Evolutionary conservation across 805 yeast species (phyloP).

Genomic region (Yamadazyma paraphyllophila): DNA sequence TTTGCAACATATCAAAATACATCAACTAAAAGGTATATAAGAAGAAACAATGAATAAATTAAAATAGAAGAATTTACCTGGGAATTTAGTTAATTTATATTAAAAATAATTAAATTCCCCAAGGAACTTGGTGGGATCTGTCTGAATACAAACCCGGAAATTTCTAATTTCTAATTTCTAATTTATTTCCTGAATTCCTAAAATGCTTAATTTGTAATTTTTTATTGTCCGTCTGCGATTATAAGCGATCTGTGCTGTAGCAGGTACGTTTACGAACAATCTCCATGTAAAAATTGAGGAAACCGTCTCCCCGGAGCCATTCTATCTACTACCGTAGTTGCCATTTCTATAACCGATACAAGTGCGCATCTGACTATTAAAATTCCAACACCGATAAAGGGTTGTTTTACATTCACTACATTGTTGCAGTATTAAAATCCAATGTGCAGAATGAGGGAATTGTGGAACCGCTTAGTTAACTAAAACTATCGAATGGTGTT

Average conservation of each 20-base stretch:
- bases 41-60: background rate
- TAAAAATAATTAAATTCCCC: constrained; percentile 1
- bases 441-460: too few species aligned
- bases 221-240: background rate
- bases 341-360: background rate
- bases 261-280: too few species aligned
- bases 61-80: background rate
- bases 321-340: background rate
- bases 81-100: background rate
- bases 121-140: background rate
- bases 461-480: too few species aligned
- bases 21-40: background rate
- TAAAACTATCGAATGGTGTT: too few species aligned
- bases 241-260: background rate
- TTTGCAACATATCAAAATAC: too few species aligned
- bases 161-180: background rate
- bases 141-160: background rate
- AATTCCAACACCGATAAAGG: background rate
- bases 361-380: background rate
- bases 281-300: too few species aligned
- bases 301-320: too few species aligned
- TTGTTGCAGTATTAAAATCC: background rate
- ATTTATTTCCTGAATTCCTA: background rate
- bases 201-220: background rate
- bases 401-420: too few species aligned